Conservation (phyloP, 2,329 filamentous ascomycete species). For the Lizonia empirigonia region DNA sequence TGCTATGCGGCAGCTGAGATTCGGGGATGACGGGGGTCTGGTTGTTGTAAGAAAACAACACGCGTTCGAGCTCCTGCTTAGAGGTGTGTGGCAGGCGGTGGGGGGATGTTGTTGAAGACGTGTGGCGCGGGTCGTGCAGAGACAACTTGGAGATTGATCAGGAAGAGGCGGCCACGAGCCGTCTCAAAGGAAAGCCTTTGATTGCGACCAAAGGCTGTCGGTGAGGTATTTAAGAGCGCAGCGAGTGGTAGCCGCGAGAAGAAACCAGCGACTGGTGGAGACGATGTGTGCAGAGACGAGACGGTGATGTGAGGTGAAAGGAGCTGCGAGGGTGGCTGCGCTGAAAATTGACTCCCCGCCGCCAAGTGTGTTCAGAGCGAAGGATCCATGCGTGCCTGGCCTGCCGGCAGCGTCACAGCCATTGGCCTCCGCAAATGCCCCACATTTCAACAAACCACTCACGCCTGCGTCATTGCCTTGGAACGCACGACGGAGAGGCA, state of each 20-base stretch:
- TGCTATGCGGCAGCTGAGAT: slow-evolving; percentile 99
- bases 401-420: slow-evolving; percentile 6
- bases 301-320: slow-evolving; percentile 12
- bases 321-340: slow-evolving; percentile 8
- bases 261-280: slow-evolving; percentile 10
- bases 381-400: slow-evolving; percentile 11
- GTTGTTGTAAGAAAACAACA: slow-evolving; percentile 53
- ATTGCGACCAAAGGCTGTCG: slow-evolving; percentile 49
- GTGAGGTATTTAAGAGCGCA: slow-evolving; percentile 14
- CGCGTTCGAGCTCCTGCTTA: slow-evolving; percentile 47
- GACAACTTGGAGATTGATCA: slow-evolving; percentile 55
- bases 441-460: slow-evolving; percentile 14
- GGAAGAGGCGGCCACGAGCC: slow-evolving; percentile 50
- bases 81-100: slow-evolving; percentile 48
- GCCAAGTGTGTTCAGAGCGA: slow-evolving; percentile 14
- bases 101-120: slow-evolving; percentile 58
- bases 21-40: slow-evolving; percentile 62
- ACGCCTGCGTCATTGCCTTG: slow-evolving; percentile 11
- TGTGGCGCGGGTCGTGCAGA: slow-evolving; percentile 52
- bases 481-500: slow-evolving; percentile 5
- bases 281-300: slow-evolving; percentile 15
- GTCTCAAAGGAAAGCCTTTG: slow-evolving; percentile 53
- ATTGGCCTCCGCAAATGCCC: slow-evolving; percentile 10
- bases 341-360: slow-evolving; percentile 17
- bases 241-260: slow-evolving; percentile 18